phyloP scores from a whole-genome alignment of 208 protist species.

The Endotrypanum monterogeii region DNA sequence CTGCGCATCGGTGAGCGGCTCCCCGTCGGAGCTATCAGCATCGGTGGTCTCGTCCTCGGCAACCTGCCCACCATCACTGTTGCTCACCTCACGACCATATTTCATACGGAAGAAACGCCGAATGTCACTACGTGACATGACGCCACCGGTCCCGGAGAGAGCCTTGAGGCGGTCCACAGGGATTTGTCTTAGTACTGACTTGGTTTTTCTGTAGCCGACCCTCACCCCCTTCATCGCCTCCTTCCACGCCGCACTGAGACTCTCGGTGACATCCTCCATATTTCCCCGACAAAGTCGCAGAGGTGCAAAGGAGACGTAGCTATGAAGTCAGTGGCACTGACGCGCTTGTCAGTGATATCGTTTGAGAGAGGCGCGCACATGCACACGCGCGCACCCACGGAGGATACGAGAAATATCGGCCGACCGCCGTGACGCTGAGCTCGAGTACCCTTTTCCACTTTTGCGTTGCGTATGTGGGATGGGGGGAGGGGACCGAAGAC shows the following conservation, averaged over 20 bases:
- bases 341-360: not conserved
- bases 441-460: not conserved
- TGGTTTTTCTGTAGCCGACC: constrained; percentile 72
- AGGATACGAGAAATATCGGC: not conserved
- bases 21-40: constrained; percentile 68
- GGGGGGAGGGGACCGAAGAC: too few species aligned
- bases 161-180: constrained; percentile 49
- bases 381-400: not conserved
- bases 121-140: constrained; percentile 44
- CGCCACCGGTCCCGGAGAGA: constrained; percentile 24
- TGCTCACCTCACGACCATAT: constrained; percentile 58
- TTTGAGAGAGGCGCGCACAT: not conserved
- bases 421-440: not conserved
- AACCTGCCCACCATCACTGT: constrained; percentile 31
- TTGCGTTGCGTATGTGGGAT: too few species aligned
- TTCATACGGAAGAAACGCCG: constrained; percentile 68
- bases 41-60: constrained; percentile 46
- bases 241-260: constrained; percentile 67
- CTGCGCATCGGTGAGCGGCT: constrained; percentile 81
- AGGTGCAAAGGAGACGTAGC: not conserved
- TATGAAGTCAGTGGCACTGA: not conserved
- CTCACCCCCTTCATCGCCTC: constrained; percentile 72
- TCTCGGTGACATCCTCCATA: constrained; percentile 80
- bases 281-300: not conserved
- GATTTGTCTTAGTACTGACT: constrained; percentile 62